Evolutionary conservation across 2,329 filamentous ascomycete species (phyloP), one percentile per base, ranked within the genome.

Genomic region (Diaporthe velutina): DNA sequence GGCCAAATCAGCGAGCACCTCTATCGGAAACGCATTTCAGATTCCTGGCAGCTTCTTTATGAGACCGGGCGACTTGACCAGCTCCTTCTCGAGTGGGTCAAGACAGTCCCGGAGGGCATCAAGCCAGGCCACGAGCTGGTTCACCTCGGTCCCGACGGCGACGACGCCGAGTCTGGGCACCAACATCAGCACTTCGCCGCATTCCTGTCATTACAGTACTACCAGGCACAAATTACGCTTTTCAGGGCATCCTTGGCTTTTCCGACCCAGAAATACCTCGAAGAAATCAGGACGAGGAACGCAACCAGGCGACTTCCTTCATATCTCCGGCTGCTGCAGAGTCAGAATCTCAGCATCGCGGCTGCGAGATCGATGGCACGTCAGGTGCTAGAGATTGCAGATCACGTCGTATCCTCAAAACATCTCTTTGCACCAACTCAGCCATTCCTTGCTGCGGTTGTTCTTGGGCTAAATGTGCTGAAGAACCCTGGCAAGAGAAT

Each of bases 331-430:
- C 67, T 77, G 35, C 30, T 72, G 17, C 61, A 77, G 45, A 73
- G 70, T 45, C 68, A 70, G 42, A 70, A 71, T 55, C 61, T 77
- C 4, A 73, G 74, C 48, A 68, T 72, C 4, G 64, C 68, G 4
- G 76, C 76, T 22, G 76, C 76, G 13, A 73, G 77, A 19, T 35
- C 45, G 4, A 71, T 72, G 25, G 58, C 73, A 8, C 71, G 48
- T 25, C 74, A 77, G 40, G 75, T 71, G 33, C 68, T 77, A n/a
- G 60, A 76, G 17, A 76, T 78, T 7, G 76, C 76, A 19, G 77
- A 78, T 64, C 48, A 74, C 2, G 55, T 57, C 3, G 70, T 73
- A 3, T 68, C 70, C 6, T 78, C 77, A 6, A 66, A 50, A 33
- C 40, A 66, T 10, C 28, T 66, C 28, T 66, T 66, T 50, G 60